These are phyloP conservation scores for Phytopythium ostracodes DNA, from an alignment of 352 stramenopile species.

Conservation along the genomic window DNA sequence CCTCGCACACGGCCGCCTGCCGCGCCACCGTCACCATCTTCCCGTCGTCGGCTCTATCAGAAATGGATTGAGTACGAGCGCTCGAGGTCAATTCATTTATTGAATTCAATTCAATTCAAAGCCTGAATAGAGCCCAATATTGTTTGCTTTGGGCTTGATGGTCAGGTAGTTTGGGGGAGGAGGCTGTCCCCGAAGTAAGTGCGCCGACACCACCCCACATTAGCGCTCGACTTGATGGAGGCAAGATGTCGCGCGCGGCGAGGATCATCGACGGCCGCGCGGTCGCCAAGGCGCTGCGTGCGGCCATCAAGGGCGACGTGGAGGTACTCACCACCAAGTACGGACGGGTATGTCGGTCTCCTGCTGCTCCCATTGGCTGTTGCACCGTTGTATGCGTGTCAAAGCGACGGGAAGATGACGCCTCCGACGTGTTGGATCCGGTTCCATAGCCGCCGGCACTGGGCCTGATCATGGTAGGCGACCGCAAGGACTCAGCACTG, in stretches of 20 bases:
- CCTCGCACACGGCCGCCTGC: conserved; percentile 41
- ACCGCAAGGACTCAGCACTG: conserved; percentile 93
- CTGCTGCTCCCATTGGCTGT: no score
- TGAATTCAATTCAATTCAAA: no score
- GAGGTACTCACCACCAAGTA: conserved; percentile 41
- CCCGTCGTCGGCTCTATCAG: background rate
- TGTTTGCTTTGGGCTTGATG: no score
- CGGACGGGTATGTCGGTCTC: conserved; percentile 32
- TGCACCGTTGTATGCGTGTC: no score
- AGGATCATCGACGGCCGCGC: conserved; percentile 70
- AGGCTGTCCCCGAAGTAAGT: background rate
- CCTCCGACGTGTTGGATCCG: background rate
- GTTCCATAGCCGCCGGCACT: conserved; percentile 87
- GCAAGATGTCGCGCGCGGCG: conserved; percentile 11
- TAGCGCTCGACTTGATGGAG: background rate
- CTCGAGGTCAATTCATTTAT: background rate
- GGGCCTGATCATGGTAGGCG: conserved; percentile 97
- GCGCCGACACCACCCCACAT: background rate
- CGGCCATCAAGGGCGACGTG: conserved; percentile 56
- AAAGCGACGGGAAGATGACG: no score
- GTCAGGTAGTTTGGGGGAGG: background rate
- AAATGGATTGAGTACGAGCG: no score
- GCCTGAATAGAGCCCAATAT: no score
- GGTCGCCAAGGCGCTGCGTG: conserved; percentile 59
- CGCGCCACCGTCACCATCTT: conserved; percentile 18